Conservation (phyloP, 2,329 filamentous ascomycete genomes). For the Pestalotiopsis sp. region DNA sequence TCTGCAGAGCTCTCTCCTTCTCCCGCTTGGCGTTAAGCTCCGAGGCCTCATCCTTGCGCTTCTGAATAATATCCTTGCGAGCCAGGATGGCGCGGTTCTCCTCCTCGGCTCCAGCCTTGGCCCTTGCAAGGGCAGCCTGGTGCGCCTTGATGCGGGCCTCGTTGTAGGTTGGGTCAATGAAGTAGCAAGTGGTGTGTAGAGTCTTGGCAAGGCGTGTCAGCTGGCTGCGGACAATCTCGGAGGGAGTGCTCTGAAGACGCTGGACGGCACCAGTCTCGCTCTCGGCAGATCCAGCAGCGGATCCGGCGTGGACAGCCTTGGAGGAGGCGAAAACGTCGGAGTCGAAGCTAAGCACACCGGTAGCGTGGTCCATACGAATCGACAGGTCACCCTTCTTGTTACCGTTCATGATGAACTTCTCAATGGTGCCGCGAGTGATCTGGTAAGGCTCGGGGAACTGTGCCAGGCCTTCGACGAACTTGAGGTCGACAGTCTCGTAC, state of each 20-base stretch:
- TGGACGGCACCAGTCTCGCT: slow-evolving; percentile 83
- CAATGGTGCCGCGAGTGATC: slow-evolving; percentile 85
- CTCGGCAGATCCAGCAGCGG: slow-evolving; percentile 84
- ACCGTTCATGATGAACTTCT: slow-evolving; percentile 99
- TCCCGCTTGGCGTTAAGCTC: slow-evolving; percentile 86
- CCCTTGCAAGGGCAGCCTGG: slow-evolving; percentile 76
- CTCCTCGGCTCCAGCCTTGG: slow-evolving; percentile 85
- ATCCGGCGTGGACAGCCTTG: slow-evolving; percentile 86
- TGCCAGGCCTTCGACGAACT: slow-evolving; percentile 90
- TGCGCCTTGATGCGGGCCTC: slow-evolving; percentile 79
- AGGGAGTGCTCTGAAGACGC: slow-evolving; percentile 94
- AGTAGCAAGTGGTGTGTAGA: slow-evolving; percentile 91
- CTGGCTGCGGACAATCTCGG: slow-evolving; percentile 95
- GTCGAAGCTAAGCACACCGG: slow-evolving; percentile 94
- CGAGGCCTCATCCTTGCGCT: slow-evolving; percentile 95
- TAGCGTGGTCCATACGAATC: slow-evolving; percentile 94
- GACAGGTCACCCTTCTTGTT: slow-evolving; percentile 99
- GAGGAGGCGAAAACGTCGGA: slow-evolving; percentile 97
- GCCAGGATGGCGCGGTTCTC: slow-evolving; percentile 85
- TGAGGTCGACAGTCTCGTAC: slow-evolving; percentile 95
- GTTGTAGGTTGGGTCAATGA: slow-evolving; percentile 89
- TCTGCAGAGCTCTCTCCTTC: slow-evolving; percentile 88
- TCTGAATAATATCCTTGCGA: slow-evolving; percentile 88
- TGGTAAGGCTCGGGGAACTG: slow-evolving; percentile 97
- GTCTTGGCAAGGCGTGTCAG: slow-evolving; percentile 89